phyloP scores from a whole-genome alignment of 805 yeast genomes.

The Maudiozyma bulderi region DNA sequence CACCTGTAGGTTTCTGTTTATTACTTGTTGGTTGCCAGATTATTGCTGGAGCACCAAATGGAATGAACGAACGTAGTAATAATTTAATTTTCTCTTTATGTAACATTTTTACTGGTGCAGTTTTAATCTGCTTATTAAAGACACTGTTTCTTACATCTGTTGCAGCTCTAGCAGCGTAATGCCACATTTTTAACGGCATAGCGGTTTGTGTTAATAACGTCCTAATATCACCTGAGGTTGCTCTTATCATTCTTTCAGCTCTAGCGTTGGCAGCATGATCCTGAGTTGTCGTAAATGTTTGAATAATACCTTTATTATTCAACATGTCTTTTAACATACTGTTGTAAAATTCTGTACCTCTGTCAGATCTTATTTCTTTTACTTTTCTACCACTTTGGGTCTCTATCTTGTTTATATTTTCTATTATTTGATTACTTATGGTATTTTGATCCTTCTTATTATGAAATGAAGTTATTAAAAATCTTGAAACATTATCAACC shows the following conservation, averaged over 20 bases:
- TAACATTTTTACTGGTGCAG: not conserved
- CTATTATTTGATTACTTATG: not conserved
- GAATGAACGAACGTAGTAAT: not conserved
- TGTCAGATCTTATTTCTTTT: slow-evolving; percentile 4
- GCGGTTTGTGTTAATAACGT: slow-evolving; percentile 1
- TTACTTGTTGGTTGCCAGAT: not conserved
- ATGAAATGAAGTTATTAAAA: slow-evolving; percentile 1
- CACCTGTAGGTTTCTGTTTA: not conserved
- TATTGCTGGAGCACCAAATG: not conserved
- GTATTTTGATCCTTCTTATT: not conserved
- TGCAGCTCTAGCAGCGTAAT: slow-evolving; percentile 2
- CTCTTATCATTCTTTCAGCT: slow-evolving; percentile 6
- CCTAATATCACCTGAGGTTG: slow-evolving; percentile 1
- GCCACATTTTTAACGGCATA: slow-evolving; percentile 3
- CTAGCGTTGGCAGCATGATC: slow-evolving; percentile 7
- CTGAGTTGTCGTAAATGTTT: not conserved
- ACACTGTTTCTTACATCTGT: not conserved
- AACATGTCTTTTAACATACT: not conserved
- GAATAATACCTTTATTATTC: slow-evolving; percentile 1
- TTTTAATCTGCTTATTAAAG: not conserved
- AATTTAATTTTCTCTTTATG: not conserved
- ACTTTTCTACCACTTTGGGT: slow-evolving; percentile 3
- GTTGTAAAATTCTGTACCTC: slow-evolving; percentile 7
- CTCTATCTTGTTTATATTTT: slow-evolving; percentile 1
- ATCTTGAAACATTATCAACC: slow-evolving; percentile 8